Evolutionary conservation across 768 basidiomycete genomes (phyloP).

Genomic region (Strobilomyces echinocephalus): DNA sequence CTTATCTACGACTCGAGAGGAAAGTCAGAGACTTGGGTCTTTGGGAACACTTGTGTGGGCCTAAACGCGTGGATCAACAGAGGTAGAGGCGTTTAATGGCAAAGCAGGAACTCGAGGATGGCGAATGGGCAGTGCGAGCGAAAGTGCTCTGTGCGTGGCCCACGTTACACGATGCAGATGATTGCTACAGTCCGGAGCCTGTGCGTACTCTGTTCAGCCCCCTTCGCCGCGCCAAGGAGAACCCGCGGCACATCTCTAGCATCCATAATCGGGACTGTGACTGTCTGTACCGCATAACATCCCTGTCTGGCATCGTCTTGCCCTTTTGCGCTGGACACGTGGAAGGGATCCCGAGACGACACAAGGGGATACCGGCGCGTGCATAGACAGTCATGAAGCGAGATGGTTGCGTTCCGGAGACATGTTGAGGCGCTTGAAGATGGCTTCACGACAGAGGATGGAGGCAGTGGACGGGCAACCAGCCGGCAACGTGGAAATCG

Average conservation of each 20-base stretch:
- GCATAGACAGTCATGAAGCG: constrained; percentile 16
- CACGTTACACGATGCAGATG: constrained; percentile 9
- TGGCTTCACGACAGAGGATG: constrained; percentile 40
- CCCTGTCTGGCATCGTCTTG: constrained; percentile 48
- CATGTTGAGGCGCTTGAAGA: constrained; percentile 34
- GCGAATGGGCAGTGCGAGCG: constrained; percentile 28
- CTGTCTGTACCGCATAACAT: constrained; percentile 24
- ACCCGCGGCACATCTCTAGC: constrained; percentile 51
- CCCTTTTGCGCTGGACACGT: constrained; percentile 31
- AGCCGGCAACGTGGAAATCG: constrained; percentile 8
- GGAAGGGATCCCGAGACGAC: constrained; percentile 50
- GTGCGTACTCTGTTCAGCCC: constrained; percentile 43
- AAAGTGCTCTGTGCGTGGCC: constrained; percentile 35
- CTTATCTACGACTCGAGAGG: constrained; percentile 23
- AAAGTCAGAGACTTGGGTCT: constrained; percentile 43
- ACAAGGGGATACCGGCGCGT: constrained; percentile 47
- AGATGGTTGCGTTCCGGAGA: constrained; percentile 50
- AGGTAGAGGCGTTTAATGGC: constrained; percentile 1
- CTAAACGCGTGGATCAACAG: constrained; percentile 28
- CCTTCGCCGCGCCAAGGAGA: constrained; percentile 18
- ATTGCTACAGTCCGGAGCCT: constrained; percentile 9
- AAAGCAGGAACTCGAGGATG: constrained; percentile 19
- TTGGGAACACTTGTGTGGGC: constrained; percentile 38
- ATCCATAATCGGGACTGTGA: constrained; percentile 9
- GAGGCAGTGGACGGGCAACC: constrained; percentile 15